Evolutionary conservation across 2,329 filamentous ascomycete species (phyloP), one percentile per base, ranked within the genome.

Genomic region (Lasiodiplodia sp.): DNA sequence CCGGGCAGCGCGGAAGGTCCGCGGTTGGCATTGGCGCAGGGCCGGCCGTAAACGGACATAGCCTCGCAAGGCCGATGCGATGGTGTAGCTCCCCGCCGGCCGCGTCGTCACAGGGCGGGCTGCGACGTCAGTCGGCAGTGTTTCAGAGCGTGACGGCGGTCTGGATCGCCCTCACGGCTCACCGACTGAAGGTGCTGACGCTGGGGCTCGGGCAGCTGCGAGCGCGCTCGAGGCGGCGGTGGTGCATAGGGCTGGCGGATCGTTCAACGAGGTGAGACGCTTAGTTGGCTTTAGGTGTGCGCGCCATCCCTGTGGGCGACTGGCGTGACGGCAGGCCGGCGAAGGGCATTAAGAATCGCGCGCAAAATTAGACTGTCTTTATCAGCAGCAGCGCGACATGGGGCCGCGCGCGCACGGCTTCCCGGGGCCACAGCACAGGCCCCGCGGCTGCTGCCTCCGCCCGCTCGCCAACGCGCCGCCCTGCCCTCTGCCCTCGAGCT

Each of bases 201-300:
- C 44, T 52, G 60, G 58, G 58, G 40, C 58, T 56, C 58, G 58
- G 58, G 58, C 23, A 31, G 47, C 60, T 52, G 60, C 44, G 60
- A 64, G 60, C 47, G 44, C n/a, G 44, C 44, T 64, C 60, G 60
- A 52, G 47, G 60, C 60, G 60, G 60, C 60, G 60, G 68, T 68
- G 53, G 70, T 74, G 72, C 73, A 71, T 75, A 76, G 73, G 74
- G 74, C 74, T 75, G 73, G 70, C 66, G 69, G 69, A 69, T 68
- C 68, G 55, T 64, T 63, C 56, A 68, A 57, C 69, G 53, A 55
- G 47, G 73, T 75, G 72, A 76, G 74, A 75, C 70, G 74, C 74
- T 76, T 76, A 72, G 58, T 56, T 64, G 65, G 55, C 65, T 58
- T 67, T 58, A 67, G 55, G 49, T 66, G 63, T 52, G 49, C 63